These are phyloP conservation scores for Colletotrichum sp. DNA, from an alignment of 2,329 filamentous ascomycete genomes.

Conservation along the genomic window DNA sequence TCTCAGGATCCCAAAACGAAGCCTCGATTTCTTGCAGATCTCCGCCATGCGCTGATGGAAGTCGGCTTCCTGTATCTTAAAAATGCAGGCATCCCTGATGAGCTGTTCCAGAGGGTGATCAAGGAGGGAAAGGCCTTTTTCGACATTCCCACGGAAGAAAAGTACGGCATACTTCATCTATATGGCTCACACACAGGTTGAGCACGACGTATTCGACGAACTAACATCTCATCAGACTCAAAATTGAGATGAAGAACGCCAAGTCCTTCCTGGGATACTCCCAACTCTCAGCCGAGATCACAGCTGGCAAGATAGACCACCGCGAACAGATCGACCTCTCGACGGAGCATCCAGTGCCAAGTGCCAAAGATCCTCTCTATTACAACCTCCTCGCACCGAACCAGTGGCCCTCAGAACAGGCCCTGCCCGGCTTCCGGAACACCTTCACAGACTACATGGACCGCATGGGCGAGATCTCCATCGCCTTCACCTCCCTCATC, in stretches of 20 bases:
- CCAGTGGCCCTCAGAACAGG: constrained; percentile 74
- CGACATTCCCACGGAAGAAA: constrained; percentile 76
- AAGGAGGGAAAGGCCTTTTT: constrained; percentile 76
- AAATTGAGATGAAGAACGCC: constrained; percentile 77
- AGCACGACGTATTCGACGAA: background rate
- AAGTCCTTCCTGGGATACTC: constrained; percentile 76
- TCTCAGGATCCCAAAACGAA: constrained; percentile 71
- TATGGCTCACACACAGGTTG: background rate
- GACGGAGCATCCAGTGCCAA: constrained; percentile 74
- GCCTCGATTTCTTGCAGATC: constrained; percentile 70
- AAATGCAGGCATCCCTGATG: constrained; percentile 75
- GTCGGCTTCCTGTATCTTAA: constrained; percentile 89
- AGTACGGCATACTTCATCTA: constrained; percentile 49
- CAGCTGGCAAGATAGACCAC: constrained; percentile 77
- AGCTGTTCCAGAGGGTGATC: constrained; percentile 70
- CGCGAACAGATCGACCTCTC: constrained; percentile 88
- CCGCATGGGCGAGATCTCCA: constrained; percentile 75
- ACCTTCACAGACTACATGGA: constrained; percentile 78
- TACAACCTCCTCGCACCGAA: constrained; percentile 78
- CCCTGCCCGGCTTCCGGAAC: constrained; percentile 70
- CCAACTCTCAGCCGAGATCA: constrained; percentile 70
- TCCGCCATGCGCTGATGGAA: constrained; percentile 79
- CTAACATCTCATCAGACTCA: constrained; percentile 47
- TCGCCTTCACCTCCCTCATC: constrained; percentile 78
- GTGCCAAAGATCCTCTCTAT: constrained; percentile 68